Percentiles rank a stretch among this genome's conserved stretches.
Evolutionary conservation across 75 land plant genomes (phyloP).

Genomic region (Pinus taeda): DNA sequence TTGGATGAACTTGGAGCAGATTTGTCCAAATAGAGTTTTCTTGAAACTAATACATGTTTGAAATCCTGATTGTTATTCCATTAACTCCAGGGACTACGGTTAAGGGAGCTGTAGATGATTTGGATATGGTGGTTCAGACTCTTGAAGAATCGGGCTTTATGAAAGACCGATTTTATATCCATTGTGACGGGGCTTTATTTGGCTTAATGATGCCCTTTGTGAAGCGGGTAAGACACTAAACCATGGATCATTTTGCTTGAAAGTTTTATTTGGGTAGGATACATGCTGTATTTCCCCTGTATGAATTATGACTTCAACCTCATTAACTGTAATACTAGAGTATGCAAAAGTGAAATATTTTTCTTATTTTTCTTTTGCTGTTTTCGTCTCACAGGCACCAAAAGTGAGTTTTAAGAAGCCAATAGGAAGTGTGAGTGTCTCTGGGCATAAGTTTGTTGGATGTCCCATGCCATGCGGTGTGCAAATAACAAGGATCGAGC

Average conservation of each 20-base stretch:
- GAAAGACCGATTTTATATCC: conserved; percentile 88
- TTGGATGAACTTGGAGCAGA: too few species aligned
- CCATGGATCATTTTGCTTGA: background rate
- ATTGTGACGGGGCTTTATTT: conserved; percentile 98
- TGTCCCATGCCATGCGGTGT: conserved; percentile 99
- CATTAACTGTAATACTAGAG: too few species aligned
- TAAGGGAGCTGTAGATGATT: conserved; percentile 99
- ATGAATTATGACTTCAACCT: too few species aligned
- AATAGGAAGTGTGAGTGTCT: conserved; percentile 98
- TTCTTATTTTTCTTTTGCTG: background rate
- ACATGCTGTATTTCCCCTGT: too few species aligned
- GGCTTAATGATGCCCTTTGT: conserved; percentile 99
- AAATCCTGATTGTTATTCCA: background rate
- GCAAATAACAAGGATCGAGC: conserved; percentile 85
- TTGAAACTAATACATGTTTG: background rate
- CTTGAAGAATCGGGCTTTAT: conserved; percentile 86
- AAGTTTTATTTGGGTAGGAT: background rate
- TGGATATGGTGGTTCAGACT: conserved; percentile 82
- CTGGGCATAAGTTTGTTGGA: conserved; percentile 98
- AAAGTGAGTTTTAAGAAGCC: conserved; percentile 95
- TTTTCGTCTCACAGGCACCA: conserved; percentile 74
- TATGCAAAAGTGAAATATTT: too few species aligned
- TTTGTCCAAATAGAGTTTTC: background rate
- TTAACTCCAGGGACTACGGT: conserved; percentile 85
- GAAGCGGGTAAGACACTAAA: conserved; percentile 57